A percentile compares a stretch with the other conserved stretches of the same genome.
Conservation (phyloP, 352 stramenopile species). For the Plasmopara muralis region DNA sequence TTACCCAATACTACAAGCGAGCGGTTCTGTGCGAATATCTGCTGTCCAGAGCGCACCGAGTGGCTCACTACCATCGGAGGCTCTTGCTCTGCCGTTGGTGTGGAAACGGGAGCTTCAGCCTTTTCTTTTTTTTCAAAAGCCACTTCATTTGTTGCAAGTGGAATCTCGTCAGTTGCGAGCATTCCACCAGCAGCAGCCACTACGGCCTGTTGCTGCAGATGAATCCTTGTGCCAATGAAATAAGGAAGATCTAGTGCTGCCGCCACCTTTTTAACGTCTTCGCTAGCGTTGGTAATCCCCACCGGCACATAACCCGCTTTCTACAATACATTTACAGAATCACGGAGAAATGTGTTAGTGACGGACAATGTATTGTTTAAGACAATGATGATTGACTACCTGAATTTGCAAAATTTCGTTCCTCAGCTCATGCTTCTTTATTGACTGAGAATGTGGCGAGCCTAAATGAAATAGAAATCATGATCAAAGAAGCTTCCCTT, state of each 20-base stretch:
- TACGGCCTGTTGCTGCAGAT: constrained; percentile 13
- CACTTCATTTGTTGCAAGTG: constrained; percentile 1
- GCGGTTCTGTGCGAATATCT: constrained; percentile 77
- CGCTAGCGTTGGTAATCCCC: constrained; percentile 78
- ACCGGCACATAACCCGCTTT: constrained; percentile 56
- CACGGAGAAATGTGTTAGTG: no score
- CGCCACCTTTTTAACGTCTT: constrained; percentile 74
- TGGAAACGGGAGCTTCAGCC: constrained; percentile 2
- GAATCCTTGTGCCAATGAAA: constrained; percentile 69
- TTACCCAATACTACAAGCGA: constrained; percentile 80
- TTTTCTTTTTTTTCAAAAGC: constrained; percentile 14
- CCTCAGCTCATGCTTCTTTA: constrained; percentile 71
- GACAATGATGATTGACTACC: constrained; percentile 17
- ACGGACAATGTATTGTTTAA: not conserved
- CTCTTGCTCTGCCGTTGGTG: constrained; percentile 7
- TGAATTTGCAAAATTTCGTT: constrained; percentile 57
- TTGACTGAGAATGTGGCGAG: constrained; percentile 64
- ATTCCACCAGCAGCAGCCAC: constrained; percentile 4
- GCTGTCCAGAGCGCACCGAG: constrained; percentile 81
- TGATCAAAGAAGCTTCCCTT: not conserved
- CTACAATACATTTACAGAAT: constrained; percentile 10
- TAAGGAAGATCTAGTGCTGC: constrained; percentile 55
- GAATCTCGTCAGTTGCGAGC: not conserved
- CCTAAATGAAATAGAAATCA: constrained; percentile 20
- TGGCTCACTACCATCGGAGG: constrained; percentile 61